Base-by-base conservation (phyloP, 352 stramenopile species). In the Phytophthora pluvialis region DNA sequence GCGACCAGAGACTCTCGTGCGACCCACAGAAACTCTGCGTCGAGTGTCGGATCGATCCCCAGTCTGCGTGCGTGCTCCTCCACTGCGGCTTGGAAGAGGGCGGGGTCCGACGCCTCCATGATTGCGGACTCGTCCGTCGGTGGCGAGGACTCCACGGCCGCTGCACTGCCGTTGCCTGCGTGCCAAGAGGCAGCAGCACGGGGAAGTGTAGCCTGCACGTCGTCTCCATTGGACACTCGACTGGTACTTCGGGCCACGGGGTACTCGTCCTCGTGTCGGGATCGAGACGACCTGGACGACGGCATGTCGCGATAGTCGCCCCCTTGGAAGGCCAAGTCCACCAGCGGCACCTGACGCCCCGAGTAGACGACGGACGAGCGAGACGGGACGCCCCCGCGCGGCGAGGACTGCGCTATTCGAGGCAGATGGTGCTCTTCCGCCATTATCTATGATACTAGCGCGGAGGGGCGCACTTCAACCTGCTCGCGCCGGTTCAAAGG, bases 1-100 rank as follows among this genome's bases (percentile, higher is more conserved):
- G 87, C 87, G 2, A 95, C 73, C 12, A 95, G 72, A 25, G 85
- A 95, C 42, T 94, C 80, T 1, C 80, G 71, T 44, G 85, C 85
- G 38, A 95, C 76, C 87, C 87, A 94, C 21, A 94, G 66, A 8
- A 89, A 76, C 10, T 92, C 80, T 15, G 50, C 42, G 32, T 94
- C 81, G 1, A 38, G 44, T 5, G 67, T 53, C 0, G 82, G 81
- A 47, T 95, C 81, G 18, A 95, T 88, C 8, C 87, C 87, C 4
- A 94, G 69, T 29, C 77, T 73, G n/a, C 60, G 67, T 26, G 85
- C 81, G 46, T 95, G 87, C 51, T 95, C 83, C 51, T 87, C 64
- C 29, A 95, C 74, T 46, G 82, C 87, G 42, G 83, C 73, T 54
- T 89, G 81, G 55, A 95, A 95, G 11, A 94, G 64, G 31, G 85